Percentiles rank a stretch among this genome's conserved stretches.
phyloP scores from a whole-genome alignment of 2,329 filamentous ascomycete species.

The Hansfordia pulvinata region DNA sequence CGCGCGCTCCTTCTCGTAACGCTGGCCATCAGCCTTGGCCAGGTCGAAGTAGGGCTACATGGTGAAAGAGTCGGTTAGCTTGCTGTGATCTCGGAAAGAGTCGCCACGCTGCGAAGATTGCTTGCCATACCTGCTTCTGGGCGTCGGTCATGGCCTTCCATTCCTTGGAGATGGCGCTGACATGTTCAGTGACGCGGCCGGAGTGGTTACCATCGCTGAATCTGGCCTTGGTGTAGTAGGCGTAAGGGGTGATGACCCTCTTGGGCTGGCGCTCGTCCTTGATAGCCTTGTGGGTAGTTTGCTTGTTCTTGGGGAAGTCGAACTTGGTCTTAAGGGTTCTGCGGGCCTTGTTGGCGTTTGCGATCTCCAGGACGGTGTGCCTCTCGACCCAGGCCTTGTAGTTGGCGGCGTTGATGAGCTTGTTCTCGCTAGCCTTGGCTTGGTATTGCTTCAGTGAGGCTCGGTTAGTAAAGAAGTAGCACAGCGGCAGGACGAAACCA shows the following conservation, averaged over 20 bases:
- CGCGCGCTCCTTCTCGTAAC: constrained; percentile 16
- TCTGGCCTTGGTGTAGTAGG: constrained; percentile 23
- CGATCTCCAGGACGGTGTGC: constrained; percentile 23
- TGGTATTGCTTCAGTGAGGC: constrained; percentile 19
- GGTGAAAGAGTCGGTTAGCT: constrained; percentile 7
- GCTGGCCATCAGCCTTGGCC: constrained; percentile 13
- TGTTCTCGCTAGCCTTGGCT: constrained; percentile 23
- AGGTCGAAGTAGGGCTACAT: constrained; percentile 21
- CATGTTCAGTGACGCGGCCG: constrained; percentile 6
- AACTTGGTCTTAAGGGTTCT: constrained; percentile 21
- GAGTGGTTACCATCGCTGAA: constrained; percentile 12
- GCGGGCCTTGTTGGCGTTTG: constrained; percentile 34
- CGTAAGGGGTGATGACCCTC: constrained; percentile 17
- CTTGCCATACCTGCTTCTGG: constrained; percentile 26
- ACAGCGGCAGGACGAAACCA: too few species aligned
- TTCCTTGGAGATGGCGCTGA: constrained; percentile 15
- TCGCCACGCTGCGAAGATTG: constrained; percentile 4
- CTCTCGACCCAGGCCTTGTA: constrained; percentile 34
- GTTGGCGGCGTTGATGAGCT: constrained; percentile 21
- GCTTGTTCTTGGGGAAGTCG: constrained; percentile 13
- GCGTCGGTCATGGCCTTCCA: constrained; percentile 28
- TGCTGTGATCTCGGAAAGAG: too few species aligned
- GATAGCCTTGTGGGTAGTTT: constrained; percentile 18
- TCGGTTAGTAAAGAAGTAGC: constrained; percentile 4
- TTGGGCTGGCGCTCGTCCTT: constrained; percentile 34